Base-by-base conservation (phyloP, 139 green algal genomes). In the Ettlia oleoabundans region DNA sequence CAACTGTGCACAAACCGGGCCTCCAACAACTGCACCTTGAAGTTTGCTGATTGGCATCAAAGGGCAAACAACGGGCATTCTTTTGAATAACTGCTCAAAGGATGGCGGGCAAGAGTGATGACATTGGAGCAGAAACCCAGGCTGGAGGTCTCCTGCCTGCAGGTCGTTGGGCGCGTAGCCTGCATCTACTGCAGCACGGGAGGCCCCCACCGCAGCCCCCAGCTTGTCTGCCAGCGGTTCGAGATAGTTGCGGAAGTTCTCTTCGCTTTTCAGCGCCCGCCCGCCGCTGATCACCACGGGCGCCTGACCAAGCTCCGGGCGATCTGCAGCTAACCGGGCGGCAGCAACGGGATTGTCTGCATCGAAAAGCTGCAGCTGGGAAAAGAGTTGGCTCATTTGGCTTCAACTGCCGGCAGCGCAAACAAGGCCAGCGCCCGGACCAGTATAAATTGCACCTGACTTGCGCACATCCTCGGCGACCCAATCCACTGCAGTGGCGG, bases 91-190 rank as follows among this genome's bases (percentile, higher is more conserved):
- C n/a, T n/a, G n/a, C n/a, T n/a, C n/a, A n/a, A n/a, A n/a, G n/a
- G n/a, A n/a, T n/a, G n/a, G n/a, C n/a, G n/a, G n/a, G n/a, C n/a
- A n/a, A n/a, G n/a, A n/a, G n/a, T n/a, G n/a, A n/a, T n/a, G n/a
- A n/a, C n/a, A n/a, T n/a, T n/a, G n/a, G n/a, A n/a, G n/a, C n/a
- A n/a, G n/a, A n/a, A n/a, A n/a, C n/a, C n/a, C n/a, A n/a, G 40
- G 13, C 69, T 28, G 38, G 6, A 18, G 19, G 18, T 37, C 43
- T n/a, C 55, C 4, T 69, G 35, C 94, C 95, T 98, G 93, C 81
- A 98, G 84, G 84, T 98, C 94, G 82, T 99, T 98, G 30, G 95
- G 76, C 4, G 92, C 92, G 51, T 90, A 94, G 2, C 96, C 96
- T 1, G 94, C 94, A 70, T 99, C 96, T 47, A 99, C 96, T 2